phyloP scores from a whole-genome alignment of 192 early-diverging fungal genomes.

The Spizellomyces sp. region DNA sequence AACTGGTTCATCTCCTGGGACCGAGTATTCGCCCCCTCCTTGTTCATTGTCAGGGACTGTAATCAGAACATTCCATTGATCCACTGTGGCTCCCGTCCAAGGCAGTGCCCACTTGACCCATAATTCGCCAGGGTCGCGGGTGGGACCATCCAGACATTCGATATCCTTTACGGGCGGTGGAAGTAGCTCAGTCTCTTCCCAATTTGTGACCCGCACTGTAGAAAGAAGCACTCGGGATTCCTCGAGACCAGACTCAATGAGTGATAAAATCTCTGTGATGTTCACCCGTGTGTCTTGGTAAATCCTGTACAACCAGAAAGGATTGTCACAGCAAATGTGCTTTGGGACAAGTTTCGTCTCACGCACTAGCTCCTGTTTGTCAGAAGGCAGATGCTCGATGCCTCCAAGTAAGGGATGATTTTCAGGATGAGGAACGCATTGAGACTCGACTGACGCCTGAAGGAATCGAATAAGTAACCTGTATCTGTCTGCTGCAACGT shows the following conservation, averaged over 20 bases:
- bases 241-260: constrained; percentile 41
- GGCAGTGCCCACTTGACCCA: constrained; percentile 48
- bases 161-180: constrained; percentile 33
- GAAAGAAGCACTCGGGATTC: constrained; percentile 32
- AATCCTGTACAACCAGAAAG: constrained; percentile 57
- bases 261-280: constrained; percentile 31
- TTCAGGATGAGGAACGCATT: constrained; percentile 40
- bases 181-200: constrained; percentile 20
- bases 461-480: background rate
- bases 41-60: too few relatives aligned
- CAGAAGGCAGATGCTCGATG: constrained; percentile 31
- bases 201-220: constrained; percentile 3
- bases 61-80: constrained; percentile 37
- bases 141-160: constrained; percentile 36
- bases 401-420: constrained; percentile 32
- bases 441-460: constrained; percentile 41
- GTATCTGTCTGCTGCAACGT: background rate
- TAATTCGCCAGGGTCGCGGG: constrained; percentile 33
- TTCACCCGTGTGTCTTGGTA: constrained; percentile 55
- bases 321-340: constrained; percentile 51
- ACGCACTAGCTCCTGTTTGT: constrained; percentile 39
- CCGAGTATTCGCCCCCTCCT: constrained; percentile 7
- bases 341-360: constrained; percentile 38
- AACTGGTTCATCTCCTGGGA: constrained; percentile 9
- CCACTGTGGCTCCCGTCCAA: constrained; percentile 45